Percentiles rank a stretch among this genome's conserved stretches.
phyloP scores from a whole-genome alignment of 2,329 filamentous ascomycete species.

The Coniochaeta hoffmannii region DNA sequence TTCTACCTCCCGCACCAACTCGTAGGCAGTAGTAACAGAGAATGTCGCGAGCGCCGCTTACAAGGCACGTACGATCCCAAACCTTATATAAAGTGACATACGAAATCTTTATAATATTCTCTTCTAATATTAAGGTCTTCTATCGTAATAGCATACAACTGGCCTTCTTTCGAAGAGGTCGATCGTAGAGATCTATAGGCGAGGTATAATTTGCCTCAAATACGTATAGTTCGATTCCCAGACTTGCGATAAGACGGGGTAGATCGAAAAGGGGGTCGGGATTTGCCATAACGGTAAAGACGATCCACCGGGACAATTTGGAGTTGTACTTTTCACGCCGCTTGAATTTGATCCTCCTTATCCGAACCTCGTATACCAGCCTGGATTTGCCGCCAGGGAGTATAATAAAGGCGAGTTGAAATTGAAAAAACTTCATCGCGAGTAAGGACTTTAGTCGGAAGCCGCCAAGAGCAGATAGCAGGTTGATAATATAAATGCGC shows the following conservation, averaged over 20 bases:
- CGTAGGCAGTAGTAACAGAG: not conserved
- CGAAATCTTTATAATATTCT: not conserved
- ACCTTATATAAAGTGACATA: not conserved
- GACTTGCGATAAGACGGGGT: not conserved
- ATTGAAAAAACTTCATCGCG: not conserved
- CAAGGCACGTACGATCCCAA: not conserved
- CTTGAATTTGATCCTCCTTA: not conserved
- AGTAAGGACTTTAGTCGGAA: not conserved
- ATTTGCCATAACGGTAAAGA: not conserved
- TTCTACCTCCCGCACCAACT: not conserved
- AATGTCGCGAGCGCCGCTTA: not conserved
- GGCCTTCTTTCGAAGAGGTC: not conserved
- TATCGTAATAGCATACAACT: not conserved
- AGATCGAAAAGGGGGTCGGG: not conserved
- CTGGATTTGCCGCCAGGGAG: not conserved
- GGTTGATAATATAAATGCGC: not conserved
- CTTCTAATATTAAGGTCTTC: not conserved
- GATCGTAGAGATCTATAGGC: not conserved
- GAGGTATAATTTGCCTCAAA: not conserved
- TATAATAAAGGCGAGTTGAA: not conserved
- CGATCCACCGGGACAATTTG: not conserved
- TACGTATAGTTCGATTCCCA: not conserved
- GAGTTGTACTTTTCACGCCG: not conserved
- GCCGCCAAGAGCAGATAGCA: not conserved
- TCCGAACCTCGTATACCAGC: not conserved